Conservation (phyloP, 331 rosid species). For the Malus hybrid region DNA sequence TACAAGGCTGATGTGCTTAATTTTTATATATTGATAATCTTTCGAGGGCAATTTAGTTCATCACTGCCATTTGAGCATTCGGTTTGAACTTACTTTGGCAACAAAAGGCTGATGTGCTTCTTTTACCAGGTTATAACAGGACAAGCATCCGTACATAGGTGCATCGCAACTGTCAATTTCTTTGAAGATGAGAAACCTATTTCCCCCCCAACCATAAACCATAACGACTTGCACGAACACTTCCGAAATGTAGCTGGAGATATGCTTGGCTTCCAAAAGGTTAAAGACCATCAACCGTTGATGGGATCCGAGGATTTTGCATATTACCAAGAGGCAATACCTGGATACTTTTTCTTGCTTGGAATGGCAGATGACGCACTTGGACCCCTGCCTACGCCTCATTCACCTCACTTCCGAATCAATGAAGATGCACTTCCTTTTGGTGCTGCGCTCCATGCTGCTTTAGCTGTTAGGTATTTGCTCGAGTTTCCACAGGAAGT, state of each 20-base stretch:
- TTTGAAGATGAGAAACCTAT: constrained; percentile 26
- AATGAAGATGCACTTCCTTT: constrained; percentile 69
- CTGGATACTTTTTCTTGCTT: constrained; percentile 55
- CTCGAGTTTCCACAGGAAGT: constrained; percentile 27
- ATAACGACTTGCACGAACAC: constrained; percentile 44
- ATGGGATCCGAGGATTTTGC: constrained; percentile 78
- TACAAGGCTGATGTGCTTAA: neutral
- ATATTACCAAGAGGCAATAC: constrained; percentile 72
- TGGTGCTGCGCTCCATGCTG: constrained; percentile 93
- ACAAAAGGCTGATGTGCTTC: constrained; percentile 8
- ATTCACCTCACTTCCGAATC: constrained; percentile 55
- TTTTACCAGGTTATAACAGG: constrained; percentile 52
- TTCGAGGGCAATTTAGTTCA: neutral
- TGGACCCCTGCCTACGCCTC: constrained; percentile 25
- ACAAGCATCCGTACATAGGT: constrained; percentile 76
- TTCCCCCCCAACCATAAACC: constrained; percentile 58
- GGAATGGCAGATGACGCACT: constrained; percentile 46
- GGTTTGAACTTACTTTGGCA: neutral
- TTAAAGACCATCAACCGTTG: constrained; percentile 27
- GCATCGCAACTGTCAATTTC: constrained; percentile 66
- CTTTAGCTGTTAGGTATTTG: constrained; percentile 59
- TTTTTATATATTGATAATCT: neutral
- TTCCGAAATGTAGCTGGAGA: constrained; percentile 46
- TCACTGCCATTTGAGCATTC: neutral
- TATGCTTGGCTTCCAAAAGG: constrained; percentile 46